These are phyloP conservation scores for Peronospora farinosa DNA, from an alignment of 352 stramenopile species.

Conservation along the genomic window DNA sequence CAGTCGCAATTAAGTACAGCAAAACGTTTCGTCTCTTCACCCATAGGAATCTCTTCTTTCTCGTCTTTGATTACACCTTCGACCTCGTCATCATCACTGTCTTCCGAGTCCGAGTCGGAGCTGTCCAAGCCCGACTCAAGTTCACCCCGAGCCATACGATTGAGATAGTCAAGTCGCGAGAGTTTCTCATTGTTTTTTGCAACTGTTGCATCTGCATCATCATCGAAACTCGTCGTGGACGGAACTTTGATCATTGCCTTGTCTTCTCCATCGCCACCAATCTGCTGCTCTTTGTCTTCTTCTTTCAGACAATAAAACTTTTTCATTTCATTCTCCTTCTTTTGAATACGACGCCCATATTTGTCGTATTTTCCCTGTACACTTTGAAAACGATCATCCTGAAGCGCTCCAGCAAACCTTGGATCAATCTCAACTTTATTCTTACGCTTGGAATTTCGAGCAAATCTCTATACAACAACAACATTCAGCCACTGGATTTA, in stretches of 20 bases:
- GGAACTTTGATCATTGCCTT: slow-evolving; percentile 25
- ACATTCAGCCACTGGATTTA: no score
- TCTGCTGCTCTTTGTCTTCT: slow-evolving; percentile 22
- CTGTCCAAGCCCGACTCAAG: slow-evolving; percentile 44
- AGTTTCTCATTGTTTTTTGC: slow-evolving; percentile 54
- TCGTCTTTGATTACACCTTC: slow-evolving; percentile 39
- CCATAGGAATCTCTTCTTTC: slow-evolving; percentile 74
- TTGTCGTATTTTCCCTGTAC: slow-evolving; percentile 85
- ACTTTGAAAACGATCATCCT: slow-evolving; percentile 76
- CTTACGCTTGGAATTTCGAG: slow-evolving; percentile 68
- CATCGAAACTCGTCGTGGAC: slow-evolving; percentile 29
- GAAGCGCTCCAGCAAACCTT: slow-evolving; percentile 63
- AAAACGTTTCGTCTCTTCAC: slow-evolving; percentile 84
- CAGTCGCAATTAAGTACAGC: slow-evolving; percentile 96
- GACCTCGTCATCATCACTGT: slow-evolving; percentile 38
- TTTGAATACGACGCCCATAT: slow-evolving; percentile 75
- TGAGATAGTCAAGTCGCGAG: slow-evolving; percentile 79
- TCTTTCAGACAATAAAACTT: slow-evolving; percentile 78
- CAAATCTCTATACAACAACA: slow-evolving; percentile 44
- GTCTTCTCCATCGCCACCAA: slow-evolving; percentile 10
- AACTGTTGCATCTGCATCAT: slow-evolving; percentile 26
- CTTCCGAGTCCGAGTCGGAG: slow-evolving; percentile 51
- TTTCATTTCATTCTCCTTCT: slow-evolving; percentile 68
- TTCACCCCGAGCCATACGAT: slow-evolving; percentile 80
- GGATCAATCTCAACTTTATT: slow-evolving; percentile 81